A percentile compares a stretch with the other conserved stretches of the same genome.
Evolutionary conservation across 768 basidiomycete genomes (phyloP).

Genomic region (Suillus brevipes): DNA sequence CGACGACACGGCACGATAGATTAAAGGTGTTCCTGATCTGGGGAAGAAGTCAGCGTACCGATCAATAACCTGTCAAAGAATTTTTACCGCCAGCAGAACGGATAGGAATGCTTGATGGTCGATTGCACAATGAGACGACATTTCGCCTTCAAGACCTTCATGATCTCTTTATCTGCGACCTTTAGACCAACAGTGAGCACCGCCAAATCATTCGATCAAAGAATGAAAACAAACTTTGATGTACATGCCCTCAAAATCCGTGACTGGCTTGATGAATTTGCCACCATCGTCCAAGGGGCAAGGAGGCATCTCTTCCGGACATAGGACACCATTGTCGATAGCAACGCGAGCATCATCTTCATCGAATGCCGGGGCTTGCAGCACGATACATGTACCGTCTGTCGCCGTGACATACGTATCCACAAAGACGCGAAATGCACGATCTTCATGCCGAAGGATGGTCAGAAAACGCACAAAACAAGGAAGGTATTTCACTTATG

Average conservation of each 20-base stretch:
- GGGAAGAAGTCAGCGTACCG: neutral
- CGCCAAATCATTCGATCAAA: neutral
- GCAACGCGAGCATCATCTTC: conserved; percentile 98
- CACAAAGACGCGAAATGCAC: conserved; percentile 83
- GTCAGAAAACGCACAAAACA: neutral
- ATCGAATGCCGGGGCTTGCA: conserved; percentile 97
- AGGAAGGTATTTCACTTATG: conserved; percentile 17
- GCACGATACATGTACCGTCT: conserved; percentile 97
- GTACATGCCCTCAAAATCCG: conserved; percentile 84
- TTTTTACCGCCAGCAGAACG: conserved; percentile 93
- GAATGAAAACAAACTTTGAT: conserved; percentile 67
- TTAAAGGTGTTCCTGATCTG: conserved; percentile 92
- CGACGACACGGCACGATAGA: conserved; percentile 92
- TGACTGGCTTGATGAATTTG: conserved; percentile 82
- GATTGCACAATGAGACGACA: conserved; percentile 87
- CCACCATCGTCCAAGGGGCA: conserved; percentile 94
- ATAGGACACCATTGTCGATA: conserved; percentile 79
- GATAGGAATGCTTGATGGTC: conserved; percentile 88
- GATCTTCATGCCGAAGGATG: conserved; percentile 74
- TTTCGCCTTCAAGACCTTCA: conserved; percentile 84
- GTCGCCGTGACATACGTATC: conserved; percentile 93
- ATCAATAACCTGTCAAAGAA: neutral
- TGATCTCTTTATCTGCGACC: conserved; percentile 94
- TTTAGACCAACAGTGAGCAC: conserved; percentile 29
- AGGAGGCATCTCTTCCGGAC: conserved; percentile 89